Percentiles rank a stretch among this genome's conserved stretches.
Conservation (phyloP, 768 basidiomycete species). For the Coprinopsis marcescibilis region DNA sequence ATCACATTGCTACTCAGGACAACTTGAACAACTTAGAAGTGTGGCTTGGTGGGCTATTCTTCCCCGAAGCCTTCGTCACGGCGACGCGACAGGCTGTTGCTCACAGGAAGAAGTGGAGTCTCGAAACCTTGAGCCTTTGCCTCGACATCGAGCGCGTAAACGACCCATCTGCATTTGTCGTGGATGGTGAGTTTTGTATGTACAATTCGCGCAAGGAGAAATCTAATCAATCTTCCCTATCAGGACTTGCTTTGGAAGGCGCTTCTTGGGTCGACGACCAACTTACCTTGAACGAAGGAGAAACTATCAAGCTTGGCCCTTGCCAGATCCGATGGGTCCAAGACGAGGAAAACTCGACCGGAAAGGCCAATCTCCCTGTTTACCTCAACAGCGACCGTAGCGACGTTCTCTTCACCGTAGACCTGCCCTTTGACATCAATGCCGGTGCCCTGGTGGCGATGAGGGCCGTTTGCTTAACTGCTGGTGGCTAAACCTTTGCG, state of each 20-base stretch:
- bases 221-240: conserved; percentile 12
- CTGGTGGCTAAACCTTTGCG: conserved; percentile 47
- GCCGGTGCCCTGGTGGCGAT: conserved; percentile 73
- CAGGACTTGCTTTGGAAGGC: conserved; percentile 87
- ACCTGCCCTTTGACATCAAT: conserved; percentile 68
- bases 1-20: conserved; percentile 59
- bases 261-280: conserved; percentile 67
- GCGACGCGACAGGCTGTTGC: conserved; percentile 96
- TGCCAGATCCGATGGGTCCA: conserved; percentile 90
- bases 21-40: conserved; percentile 69
- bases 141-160: conserved; percentile 80
- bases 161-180: conserved; percentile 73
- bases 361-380: conserved; percentile 77
- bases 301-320: conserved; percentile 68
- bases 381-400: conserved; percentile 88
- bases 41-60: conserved; percentile 93
- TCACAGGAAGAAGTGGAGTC: conserved; percentile 85
- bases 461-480: conserved; percentile 87
- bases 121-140: conserved; percentile 79
- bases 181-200: conserved; percentile 63
- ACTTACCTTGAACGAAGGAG: conserved; percentile 81
- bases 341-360: conserved; percentile 32
- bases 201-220: not conserved
- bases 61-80: conserved; percentile 94
- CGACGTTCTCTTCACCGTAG: conserved; percentile 87